Evolutionary conservation across 2,329 filamentous ascomycete genomes (phyloP).

Genomic region (Clarireedia homoeocarpa): DNA sequence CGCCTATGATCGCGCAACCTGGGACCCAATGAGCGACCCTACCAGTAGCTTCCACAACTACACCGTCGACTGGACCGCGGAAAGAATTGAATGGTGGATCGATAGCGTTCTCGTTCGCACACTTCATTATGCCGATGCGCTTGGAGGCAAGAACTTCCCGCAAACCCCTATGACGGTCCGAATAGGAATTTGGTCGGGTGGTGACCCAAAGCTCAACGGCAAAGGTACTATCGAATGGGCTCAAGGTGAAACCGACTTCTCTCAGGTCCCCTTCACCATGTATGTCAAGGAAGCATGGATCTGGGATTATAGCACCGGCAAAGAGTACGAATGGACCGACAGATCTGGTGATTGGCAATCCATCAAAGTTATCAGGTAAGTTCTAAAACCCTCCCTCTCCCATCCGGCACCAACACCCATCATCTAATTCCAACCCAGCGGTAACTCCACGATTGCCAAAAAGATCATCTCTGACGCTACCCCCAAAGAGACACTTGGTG

Average conservation of each 20-base stretch:
- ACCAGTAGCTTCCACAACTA: conserved; percentile 59
- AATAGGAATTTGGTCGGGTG: conserved; percentile 58
- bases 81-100: conserved; percentile 59
- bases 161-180: conserved; percentile 70
- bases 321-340: conserved; percentile 58
- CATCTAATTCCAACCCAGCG: conserved; percentile 31
- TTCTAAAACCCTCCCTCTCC: conserved; percentile 10
- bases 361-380: conserved; percentile 50
- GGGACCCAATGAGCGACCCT: conserved; percentile 49
- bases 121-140: conserved; percentile 51
- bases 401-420: conserved; percentile 5
- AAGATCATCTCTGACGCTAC: conserved; percentile 31
- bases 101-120: conserved; percentile 60
- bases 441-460: conserved; percentile 48
- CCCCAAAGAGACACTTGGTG: conserved; percentile 34
- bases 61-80: conserved; percentile 64
- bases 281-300: conserved; percentile 55
- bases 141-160: conserved; percentile 57
- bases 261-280: conserved; percentile 63
- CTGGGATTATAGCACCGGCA: conserved; percentile 51
- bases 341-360: conserved; percentile 53
- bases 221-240: conserved; percentile 60
- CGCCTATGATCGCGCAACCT: conserved; percentile 62
- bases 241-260: conserved; percentile 60
- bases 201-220: conserved; percentile 44